Evolutionary conservation across 177 flowering plant species (phyloP).

Genomic region (Tripterygium wilfordii): DNA sequence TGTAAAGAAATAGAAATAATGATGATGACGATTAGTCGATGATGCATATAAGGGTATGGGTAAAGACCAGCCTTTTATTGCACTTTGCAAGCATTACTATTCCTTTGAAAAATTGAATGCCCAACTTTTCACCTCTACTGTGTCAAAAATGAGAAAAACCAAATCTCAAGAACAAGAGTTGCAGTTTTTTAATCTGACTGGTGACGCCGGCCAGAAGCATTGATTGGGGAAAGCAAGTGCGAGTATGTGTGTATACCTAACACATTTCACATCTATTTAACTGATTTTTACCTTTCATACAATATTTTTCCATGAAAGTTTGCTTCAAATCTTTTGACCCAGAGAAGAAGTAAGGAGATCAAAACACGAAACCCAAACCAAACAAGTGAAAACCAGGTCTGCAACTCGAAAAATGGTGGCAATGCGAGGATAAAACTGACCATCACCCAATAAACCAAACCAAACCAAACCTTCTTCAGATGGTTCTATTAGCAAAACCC

Average conservation of each 20-base stretch:
- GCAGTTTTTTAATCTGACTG: neutral
- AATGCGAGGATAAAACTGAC: conserved; percentile 17
- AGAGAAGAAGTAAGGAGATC: conserved; percentile 2
- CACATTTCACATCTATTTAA: no score
- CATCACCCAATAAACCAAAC: conserved; percentile 17
- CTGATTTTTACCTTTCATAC: no score
- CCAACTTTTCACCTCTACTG: conserved; percentile 15
- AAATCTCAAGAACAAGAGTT: neutral
- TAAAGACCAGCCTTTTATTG: conserved; percentile 18
- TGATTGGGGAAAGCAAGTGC: no score
- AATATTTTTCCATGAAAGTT: no score
- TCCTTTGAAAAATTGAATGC: conserved; percentile 28
- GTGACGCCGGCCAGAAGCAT: conserved; percentile 4
- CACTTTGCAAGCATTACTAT: conserved; percentile 39
- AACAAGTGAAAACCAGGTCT: conserved; percentile 5
- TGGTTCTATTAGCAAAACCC: conserved; percentile 20
- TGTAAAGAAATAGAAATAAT: conserved; percentile 16
- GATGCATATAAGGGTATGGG: conserved; percentile 16
- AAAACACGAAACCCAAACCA: conserved; percentile 11
- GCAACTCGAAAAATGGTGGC: conserved; percentile 6
- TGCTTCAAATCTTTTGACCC: conserved; percentile 8
- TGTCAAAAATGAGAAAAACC: neutral
- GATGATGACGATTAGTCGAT: conserved; percentile 14
- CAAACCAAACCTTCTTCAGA: conserved; percentile 11
- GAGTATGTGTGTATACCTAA: no score